A percentile compares a stretch with the other conserved stretches of the same genome.
Evolutionary conservation across 2,329 filamentous ascomycete genomes (phyloP).

Genomic region (Phoma sp.): DNA sequence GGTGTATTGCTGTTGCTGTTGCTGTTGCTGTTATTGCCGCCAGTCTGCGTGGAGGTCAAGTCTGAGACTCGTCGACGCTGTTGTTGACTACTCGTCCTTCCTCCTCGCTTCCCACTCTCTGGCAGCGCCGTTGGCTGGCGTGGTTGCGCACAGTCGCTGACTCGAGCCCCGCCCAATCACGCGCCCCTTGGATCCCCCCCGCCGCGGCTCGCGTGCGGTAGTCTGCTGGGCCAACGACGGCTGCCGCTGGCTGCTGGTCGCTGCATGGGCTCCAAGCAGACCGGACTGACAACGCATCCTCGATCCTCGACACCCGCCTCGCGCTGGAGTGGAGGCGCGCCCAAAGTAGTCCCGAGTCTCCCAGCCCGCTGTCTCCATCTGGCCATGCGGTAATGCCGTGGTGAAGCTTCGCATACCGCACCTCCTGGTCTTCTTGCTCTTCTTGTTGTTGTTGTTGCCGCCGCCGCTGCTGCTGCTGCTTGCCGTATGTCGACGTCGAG

Average conservation of each 20-base stretch:
- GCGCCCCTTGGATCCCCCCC: not conserved
- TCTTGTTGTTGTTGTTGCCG: not conserved
- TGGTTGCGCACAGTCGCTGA: conserved; percentile 4
- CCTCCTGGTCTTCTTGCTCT: too few species aligned
- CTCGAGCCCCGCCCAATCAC: conserved; percentile 11
- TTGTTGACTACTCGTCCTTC: not conserved
- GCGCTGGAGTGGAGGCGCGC: conserved; percentile 16
- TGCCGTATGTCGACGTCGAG: not conserved
- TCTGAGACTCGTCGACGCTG: not conserved
- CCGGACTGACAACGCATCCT: conserved; percentile 29
- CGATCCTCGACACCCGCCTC: conserved; percentile 25
- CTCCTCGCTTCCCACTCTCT: not conserved
- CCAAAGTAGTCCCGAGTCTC: conserved; percentile 24
- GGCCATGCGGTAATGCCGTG: conserved; percentile 25
- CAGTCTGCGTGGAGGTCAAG: conserved; percentile 4
- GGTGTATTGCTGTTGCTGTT: not conserved
- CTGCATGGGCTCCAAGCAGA: not conserved
- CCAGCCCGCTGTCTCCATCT: conserved; percentile 27
- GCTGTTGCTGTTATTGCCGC: not conserved
- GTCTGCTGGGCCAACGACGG: not conserved
- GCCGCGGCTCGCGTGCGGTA: not conserved
- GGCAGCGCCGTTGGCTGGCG: not conserved
- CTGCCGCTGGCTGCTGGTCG: too few species aligned
- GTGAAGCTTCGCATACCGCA: not conserved
- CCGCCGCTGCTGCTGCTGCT: not conserved